These are phyloP conservation scores for Nakazawaea laoshanensis DNA, from an alignment of 805 yeast genomes.

Conservation along the genomic window DNA sequence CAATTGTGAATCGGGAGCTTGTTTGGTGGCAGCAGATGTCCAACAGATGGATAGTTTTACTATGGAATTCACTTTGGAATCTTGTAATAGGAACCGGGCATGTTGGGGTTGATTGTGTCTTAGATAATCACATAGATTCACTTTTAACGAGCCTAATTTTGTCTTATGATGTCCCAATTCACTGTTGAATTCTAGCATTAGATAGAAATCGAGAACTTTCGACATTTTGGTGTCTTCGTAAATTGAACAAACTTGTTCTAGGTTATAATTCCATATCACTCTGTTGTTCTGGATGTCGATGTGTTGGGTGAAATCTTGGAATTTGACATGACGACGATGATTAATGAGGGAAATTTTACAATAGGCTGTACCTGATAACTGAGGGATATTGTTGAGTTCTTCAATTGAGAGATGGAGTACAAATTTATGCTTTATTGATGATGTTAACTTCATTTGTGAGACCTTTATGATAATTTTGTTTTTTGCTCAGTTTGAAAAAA, in stretches of 20 bases:
- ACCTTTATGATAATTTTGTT: no score
- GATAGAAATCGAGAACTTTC: conserved; percentile 32
- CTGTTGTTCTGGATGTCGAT: conserved; percentile 41
- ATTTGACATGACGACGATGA: conserved; percentile 7
- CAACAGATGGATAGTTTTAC: conserved; percentile 44
- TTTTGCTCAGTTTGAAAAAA: no score
- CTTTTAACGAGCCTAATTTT: conserved; percentile 54
- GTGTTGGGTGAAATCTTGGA: conserved; percentile 30
- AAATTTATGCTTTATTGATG: conserved; percentile 37
- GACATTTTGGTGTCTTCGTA: conserved; percentile 29
- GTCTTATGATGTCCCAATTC: conserved; percentile 26
- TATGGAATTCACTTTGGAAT: conserved; percentile 81
- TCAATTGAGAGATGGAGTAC: conserved; percentile 47
- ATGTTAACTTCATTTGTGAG: conserved; percentile 25
- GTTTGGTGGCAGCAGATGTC: conserved; percentile 4
- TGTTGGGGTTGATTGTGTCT: conserved; percentile 41
- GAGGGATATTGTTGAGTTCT: conserved; percentile 81
- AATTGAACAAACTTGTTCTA: conserved; percentile 25
- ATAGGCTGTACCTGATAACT: conserved; percentile 57
- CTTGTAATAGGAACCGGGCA: conserved; percentile 60
- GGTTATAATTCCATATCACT: conserved; percentile 35
- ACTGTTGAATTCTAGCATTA: conserved; percentile 27
- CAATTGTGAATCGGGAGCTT: not conserved
- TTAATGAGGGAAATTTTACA: conserved; percentile 31
- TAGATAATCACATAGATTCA: conserved; percentile 70